Conservation (phyloP, 768 basidiomycete species). For the Melanogaster broomeanus region DNA sequence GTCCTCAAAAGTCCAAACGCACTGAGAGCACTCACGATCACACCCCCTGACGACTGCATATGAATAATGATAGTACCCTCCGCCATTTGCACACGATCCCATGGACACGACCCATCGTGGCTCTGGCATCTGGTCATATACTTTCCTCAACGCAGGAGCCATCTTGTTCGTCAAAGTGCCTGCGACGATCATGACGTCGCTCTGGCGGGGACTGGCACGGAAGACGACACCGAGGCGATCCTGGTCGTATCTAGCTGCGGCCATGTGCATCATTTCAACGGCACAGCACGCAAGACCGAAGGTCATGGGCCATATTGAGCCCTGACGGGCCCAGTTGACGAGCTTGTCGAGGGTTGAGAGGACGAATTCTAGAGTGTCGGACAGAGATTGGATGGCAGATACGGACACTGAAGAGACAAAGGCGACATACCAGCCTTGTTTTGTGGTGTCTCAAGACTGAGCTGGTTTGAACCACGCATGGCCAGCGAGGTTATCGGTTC, state of each 20-base stretch:
- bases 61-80: conserved; percentile 97
- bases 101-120: conserved; percentile 99
- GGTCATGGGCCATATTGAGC: conserved; percentile 99
- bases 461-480: conserved; percentile 78
- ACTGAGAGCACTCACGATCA: conserved; percentile 67
- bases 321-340: conserved; percentile 95
- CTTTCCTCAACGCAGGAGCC: conserved; percentile 96
- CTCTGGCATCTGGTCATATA: conserved; percentile 98
- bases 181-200: conserved; percentile 98
- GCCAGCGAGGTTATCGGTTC: conserved; percentile 74
- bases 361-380: conserved; percentile 75
- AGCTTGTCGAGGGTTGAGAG: conserved; percentile 95
- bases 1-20: conserved; percentile 2
- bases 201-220: conserved; percentile 97
- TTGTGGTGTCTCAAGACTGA: conserved; percentile 82
- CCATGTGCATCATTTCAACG: conserved; percentile 99
- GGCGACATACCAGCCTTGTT: conserved; percentile 78
- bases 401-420: background rate
- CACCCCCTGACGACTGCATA: conserved; percentile 99
- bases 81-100: conserved; percentile 99
- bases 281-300: conserved; percentile 98
- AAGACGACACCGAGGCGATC: conserved; percentile 97
- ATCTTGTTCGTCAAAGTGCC: conserved; percentile 99
- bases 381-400: background rate
- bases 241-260: conserved; percentile 97